Percentiles rank a stretch among this genome's conserved stretches.
Evolutionary conservation across 2,329 filamentous ascomycete species (phyloP).

Genomic region (Amauroascus verrucosus): DNA sequence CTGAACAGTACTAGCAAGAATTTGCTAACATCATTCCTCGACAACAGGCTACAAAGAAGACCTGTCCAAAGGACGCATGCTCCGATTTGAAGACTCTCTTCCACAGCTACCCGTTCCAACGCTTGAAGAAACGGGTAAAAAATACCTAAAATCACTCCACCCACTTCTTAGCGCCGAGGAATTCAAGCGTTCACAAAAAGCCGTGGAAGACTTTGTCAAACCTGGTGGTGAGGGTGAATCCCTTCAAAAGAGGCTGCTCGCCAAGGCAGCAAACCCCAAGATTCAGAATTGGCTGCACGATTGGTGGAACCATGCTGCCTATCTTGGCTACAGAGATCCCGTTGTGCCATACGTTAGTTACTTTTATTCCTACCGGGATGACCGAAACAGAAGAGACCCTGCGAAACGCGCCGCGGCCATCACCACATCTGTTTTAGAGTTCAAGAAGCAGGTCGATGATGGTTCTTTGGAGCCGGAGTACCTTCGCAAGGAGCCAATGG

Average conservation of each 20-base stretch:
- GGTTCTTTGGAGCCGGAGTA: conserved; percentile 89
- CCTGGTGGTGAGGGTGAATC: conserved; percentile 73
- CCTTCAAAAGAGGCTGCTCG: conserved; percentile 79
- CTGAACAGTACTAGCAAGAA: not conserved
- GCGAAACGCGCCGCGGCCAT: conserved; percentile 89
- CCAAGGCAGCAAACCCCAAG: conserved; percentile 66
- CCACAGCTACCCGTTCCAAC: conserved; percentile 53
- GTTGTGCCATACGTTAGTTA: conserved; percentile 98
- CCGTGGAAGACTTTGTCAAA: conserved; percentile 76
- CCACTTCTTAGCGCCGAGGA: conserved; percentile 50
- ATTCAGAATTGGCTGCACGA: conserved; percentile 90
- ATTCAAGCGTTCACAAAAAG: conserved; percentile 57
- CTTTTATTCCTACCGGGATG: conserved; percentile 97
- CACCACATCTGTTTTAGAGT: conserved; percentile 73
- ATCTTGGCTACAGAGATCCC: conserved; percentile 86
- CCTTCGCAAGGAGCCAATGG: conserved; percentile 94
- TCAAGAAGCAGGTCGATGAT: conserved; percentile 82
- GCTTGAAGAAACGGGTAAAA: conserved; percentile 53
- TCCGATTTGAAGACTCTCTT: conserved; percentile 57
- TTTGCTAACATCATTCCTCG: not conserved
- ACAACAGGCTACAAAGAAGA: conserved; percentile 54
- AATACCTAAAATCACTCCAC: conserved; percentile 58
- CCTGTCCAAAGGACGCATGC: conserved; percentile 52
- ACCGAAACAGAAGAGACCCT: conserved; percentile 75
- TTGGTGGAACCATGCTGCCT: conserved; percentile 96